Evolutionary conservation across 495 filamentous ascomycete species (phyloP).

Genomic region (Evernia prunastri): DNA sequence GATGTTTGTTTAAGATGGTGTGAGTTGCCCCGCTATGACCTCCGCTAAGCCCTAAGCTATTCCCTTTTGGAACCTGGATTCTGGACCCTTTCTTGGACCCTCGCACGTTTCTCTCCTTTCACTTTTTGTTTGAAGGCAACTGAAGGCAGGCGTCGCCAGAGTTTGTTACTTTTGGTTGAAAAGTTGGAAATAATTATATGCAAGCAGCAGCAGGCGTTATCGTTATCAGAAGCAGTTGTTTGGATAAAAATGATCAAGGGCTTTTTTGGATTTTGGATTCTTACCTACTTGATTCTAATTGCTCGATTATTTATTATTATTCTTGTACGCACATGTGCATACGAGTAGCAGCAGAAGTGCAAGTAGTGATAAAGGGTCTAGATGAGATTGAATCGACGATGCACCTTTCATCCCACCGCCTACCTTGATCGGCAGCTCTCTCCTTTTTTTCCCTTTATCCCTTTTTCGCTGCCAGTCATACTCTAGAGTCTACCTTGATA

Average conservation of each 20-base stretch:
- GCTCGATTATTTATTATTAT: too few relatives aligned
- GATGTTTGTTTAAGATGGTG: constrained; percentile 23
- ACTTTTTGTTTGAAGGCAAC: background rate
- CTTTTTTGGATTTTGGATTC: too few relatives aligned
- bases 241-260: too few relatives aligned
- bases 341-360: background rate
- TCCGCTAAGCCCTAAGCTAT: constrained; percentile 18
- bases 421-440: background rate
- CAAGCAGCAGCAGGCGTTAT: background rate
- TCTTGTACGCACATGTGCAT: background rate
- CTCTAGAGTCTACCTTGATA: too few relatives aligned
- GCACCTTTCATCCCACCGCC: background rate
- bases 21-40: constrained; percentile 17
- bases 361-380: background rate
- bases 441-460: background rate
- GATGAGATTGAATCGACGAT: constrained; percentile 1
- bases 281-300: too few relatives aligned
- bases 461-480: background rate
- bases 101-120: background rate
- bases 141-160: too few relatives aligned
- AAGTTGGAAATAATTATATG: too few relatives aligned
- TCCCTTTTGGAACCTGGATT: background rate
- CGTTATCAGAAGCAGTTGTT: background rate
- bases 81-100: constrained; percentile 3
- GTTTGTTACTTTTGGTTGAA: too few relatives aligned